Percentiles rank a stretch among this genome's conserved stretches.
These are phyloP conservation scores for Solanum boliviense DNA, from an alignment of 257 asterid genomes.

Conservation along the genomic window DNA sequence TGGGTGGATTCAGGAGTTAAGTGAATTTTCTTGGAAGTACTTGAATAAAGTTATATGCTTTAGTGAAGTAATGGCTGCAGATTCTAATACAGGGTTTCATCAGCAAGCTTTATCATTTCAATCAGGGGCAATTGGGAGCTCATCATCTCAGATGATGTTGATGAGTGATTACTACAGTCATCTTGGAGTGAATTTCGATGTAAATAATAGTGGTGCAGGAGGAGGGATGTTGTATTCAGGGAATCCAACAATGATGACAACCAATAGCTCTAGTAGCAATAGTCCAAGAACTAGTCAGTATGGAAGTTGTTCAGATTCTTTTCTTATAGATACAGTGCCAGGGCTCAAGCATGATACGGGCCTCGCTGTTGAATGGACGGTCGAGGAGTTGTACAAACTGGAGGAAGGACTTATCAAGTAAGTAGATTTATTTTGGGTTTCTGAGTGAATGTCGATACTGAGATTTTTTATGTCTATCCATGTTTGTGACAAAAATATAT, in stretches of 20 bases:
- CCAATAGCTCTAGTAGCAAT: neutral
- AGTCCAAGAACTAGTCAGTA: constrained; percentile 22
- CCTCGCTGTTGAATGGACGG: constrained; percentile 74
- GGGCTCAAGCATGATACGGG: constrained; percentile 78
- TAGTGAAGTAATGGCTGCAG: constrained; percentile 41
- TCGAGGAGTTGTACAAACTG: constrained; percentile 59
- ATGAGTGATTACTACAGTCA: constrained; percentile 29
- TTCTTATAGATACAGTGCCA: constrained; percentile 49
- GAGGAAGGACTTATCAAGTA: constrained; percentile 87
- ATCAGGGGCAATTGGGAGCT: constrained; percentile 23
- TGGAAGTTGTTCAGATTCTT: constrained; percentile 28
- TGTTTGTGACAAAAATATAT: neutral
- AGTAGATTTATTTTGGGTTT: constrained; percentile 40
- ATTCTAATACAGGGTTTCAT: constrained; percentile 45
- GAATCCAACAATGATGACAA: constrained; percentile 1
- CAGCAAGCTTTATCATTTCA: constrained; percentile 34
- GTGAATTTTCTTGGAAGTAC: neutral
- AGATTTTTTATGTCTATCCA: neutral
- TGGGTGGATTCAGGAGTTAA: neutral
- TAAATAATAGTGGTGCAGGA: constrained; percentile 13
- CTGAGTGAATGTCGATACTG: neutral
- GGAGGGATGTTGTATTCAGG: constrained; percentile 40
- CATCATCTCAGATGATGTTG: constrained; percentile 32
- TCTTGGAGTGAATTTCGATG: constrained; percentile 22
- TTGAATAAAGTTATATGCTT: neutral